These are phyloP conservation scores for Pythium phragmitis DNA, from an alignment of 352 stramenopile genomes.

Conservation along the genomic window DNA sequence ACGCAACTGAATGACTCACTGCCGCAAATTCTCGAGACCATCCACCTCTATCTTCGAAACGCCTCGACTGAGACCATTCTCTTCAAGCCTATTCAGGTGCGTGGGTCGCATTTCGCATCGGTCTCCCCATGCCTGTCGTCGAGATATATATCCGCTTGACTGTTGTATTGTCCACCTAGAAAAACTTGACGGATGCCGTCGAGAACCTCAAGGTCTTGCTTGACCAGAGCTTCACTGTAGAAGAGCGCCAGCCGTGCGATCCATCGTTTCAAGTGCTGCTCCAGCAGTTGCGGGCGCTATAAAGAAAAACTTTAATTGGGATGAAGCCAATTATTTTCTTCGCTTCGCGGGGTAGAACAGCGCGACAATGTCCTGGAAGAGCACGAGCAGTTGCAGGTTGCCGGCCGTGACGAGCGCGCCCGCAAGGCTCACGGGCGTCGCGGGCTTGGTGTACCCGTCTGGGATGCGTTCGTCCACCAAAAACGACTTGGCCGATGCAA, in stretches of 20 bases:
- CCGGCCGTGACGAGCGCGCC: conserved; percentile 1
- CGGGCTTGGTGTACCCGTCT: conserved; percentile 3
- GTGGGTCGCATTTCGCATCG: not conserved
- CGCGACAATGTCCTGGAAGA: conserved; percentile 3
- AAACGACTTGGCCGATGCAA: conserved; percentile 25
- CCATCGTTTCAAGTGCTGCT: conserved; percentile 39
- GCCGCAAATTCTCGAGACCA: conserved; percentile 48
- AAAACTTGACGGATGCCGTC: conserved; percentile 63
- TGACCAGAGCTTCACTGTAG: conserved; percentile 52
- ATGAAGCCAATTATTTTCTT: too few relatives aligned
- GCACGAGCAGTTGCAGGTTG: conserved; percentile 16
- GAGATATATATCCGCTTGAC: not conserved
- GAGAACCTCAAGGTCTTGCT: conserved; percentile 60
- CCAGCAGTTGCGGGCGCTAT: conserved; percentile 45
- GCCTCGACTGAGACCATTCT: conserved; percentile 77
- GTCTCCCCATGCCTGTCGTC: not conserved
- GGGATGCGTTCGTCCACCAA: conserved; percentile 30
- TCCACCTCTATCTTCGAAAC: conserved; percentile 79
- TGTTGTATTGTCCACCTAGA: conserved; percentile 28
- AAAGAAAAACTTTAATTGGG: not conserved
- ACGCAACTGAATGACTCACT: conserved; percentile 41
- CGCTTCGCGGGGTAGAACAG: too few relatives aligned
- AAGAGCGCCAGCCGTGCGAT: conserved; percentile 47
- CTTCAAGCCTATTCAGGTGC: conserved; percentile 81
- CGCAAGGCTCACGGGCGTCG: not conserved